These are phyloP conservation scores for Pleurotus cornucopiae DNA, from an alignment of 768 basidiomycete species.

Conservation along the genomic window DNA sequence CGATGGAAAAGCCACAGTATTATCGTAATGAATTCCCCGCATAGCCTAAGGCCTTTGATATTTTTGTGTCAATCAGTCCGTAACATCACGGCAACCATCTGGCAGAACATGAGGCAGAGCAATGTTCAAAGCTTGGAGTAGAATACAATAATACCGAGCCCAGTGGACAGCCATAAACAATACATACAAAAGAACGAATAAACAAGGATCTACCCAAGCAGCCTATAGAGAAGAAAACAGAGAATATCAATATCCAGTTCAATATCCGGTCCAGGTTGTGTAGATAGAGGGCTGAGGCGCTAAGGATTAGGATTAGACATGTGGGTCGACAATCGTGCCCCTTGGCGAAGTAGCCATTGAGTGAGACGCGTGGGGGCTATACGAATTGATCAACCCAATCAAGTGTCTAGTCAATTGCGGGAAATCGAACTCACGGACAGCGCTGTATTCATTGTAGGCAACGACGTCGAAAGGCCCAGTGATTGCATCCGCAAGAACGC, in stretches of 20 bases:
- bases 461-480: constrained; percentile 80
- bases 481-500: constrained; percentile 63
- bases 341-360: constrained; percentile 50
- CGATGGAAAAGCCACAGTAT: too few species aligned
- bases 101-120: too few species aligned
- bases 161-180: not conserved
- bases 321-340: constrained; percentile 45
- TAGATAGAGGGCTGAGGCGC: too few species aligned
- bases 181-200: not conserved
- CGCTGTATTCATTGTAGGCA: constrained; percentile 67
- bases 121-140: too few species aligned
- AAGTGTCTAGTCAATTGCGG: not conserved
- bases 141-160: too few species aligned
- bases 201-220: not conserved
- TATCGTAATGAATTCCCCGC: too few species aligned
- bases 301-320: constrained; percentile 21
- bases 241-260: too few species aligned
- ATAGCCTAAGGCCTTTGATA: too few species aligned
- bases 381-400: not conserved
- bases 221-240: not conserved
- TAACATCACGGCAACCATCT: too few species aligned
- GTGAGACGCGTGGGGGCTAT: constrained; percentile 47
- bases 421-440: constrained; percentile 51
- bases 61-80: too few species aligned
- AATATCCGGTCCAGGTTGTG: too few species aligned